Evolutionary conservation across 1,284 basidiomycete genomes (phyloP), one percentile per base, ranked within the genome.

Genomic region (Blastosporella zonata): DNA sequence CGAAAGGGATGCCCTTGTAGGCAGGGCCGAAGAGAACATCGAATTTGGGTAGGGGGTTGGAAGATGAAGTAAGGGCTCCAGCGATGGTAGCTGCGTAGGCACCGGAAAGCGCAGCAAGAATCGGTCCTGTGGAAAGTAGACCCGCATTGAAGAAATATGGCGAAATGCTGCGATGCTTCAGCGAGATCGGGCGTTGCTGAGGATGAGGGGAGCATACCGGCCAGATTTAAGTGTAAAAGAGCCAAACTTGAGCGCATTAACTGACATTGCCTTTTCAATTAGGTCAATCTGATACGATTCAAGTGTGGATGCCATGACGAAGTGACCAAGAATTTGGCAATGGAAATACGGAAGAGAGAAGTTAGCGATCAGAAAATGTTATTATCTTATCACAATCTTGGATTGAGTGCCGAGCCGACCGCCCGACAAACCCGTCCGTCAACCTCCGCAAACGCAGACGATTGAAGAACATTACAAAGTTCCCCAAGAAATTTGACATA

Each of bases 61-160:
- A 55, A 3, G 66, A 56, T 8, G 74, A 59, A 22, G 74, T 64
- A 45, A 79, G 70, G 0, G 73, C 72, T 12, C 66, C 54, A 9
- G 69, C 60, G 61, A 93, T 85, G n/a, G 89, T 90, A 1, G 83
- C 69, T 3, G 96, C 93, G 61, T 97, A 98, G 12, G 95, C 93
- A n/a, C 79, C 75, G 6, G 93, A 87, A 22, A 97, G 75, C 6
- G 86, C 78, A 33, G 86, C 72, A 29, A 99, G 81, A 34, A 96
- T 84, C 1, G 84, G 79, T 0, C 95, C 92, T 3, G 88, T 86
- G 67, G 87, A 93, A 55, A 99, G 77, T 9, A 91, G 76, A 7
- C 93, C 92, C 0, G 93, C 92, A 65, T 98, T 97, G 80, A 97
- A 95, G 68, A 98, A 98, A 73, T 98, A 98, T 1, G 96, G 96